Evolutionary conservation across 768 basidiomycete species (phyloP), one percentile per base, ranked within the genome.

Genomic region (Sporobolomyces roseus): DNA sequence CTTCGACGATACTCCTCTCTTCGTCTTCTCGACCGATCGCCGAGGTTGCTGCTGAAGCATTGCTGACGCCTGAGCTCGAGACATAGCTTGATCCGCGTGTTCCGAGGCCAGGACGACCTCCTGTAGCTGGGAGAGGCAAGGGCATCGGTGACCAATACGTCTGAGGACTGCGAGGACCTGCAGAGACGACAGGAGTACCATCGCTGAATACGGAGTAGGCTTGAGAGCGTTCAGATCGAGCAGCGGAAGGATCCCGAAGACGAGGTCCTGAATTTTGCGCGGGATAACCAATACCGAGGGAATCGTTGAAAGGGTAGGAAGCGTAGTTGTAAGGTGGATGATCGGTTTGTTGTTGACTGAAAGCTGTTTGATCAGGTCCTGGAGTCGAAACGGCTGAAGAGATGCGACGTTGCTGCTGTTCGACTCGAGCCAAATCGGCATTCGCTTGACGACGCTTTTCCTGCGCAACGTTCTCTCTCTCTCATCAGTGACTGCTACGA

Each of bases 361-460:
- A 58, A 16, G 25, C 19, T 2, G 56, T 58, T 27, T 58, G 56
- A 9, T 58, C 56, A 7, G 56, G 56, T 4, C 56, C 65, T 23
- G 67, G 41, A 52, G 70, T 66, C 19, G 68, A 50, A 27, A 70
- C 36, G n/a, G 67, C 23, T 33, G 70, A 55, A 52, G 62, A 38
- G 61, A 59, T 17, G 62, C 53, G 67, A 25, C 65, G 63, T 29
- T 71, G 71, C 8, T 35, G 43, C 23, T 65, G 19, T 32, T 30
- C 23, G 25, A 48, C 5, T 63, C 59, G 35, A 58, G 55, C 35
- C 52, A 23, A 60, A 46, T 73, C 68, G 54, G 65, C 70, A 43
- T 63, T 63, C 55, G 69, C 74, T 69, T 70, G 65, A 71, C 69
- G 63, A 65, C 70, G 65, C 75, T 73, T 67, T 77, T 75, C 59